Evolutionary conservation across 2,329 filamentous ascomycete genomes (phyloP), one percentile per base, ranked within the genome.

Genomic region (Reticulascus tulasneorum): DNA sequence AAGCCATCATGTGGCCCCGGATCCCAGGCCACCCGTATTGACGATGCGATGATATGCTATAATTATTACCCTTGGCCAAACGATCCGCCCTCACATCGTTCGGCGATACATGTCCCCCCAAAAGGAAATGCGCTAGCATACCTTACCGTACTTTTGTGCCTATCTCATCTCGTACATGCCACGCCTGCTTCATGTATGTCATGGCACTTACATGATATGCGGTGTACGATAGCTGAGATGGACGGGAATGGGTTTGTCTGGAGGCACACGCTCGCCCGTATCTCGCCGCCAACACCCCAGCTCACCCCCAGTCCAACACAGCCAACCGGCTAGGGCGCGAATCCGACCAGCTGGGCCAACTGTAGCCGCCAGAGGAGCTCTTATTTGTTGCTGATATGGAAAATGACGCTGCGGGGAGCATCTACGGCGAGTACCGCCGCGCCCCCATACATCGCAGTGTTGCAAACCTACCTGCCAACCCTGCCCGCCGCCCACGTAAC

Each of bases 151-250:
- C 29, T 26, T 27, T 21, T 11, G 22, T 7, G 11, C 15, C 23
- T 27, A 27, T 21, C 18, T 29, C 25, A 18, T 30, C n/a, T 21
- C 7, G 22, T 40, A 37, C 32, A 33, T 12, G 12, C 30, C 26
- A 32, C 23, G 20, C 17, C 28, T n/a, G 29, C 40, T 23, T 40
- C 37, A 42, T 42, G 40, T 42, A 29, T 25, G 40, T 40, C 40
- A 42, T 40, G 22, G 40, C 27, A 32, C 31, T 30, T 35, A 18
- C 31, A 29, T 34, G 29, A 21, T 29, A 29, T 25, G 22, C 25
- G 20, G 17, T 19, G 20, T 25, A 15, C 22, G 18, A 23, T 25
- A 12, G 19, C 38, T 42, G 36, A 35, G 39, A 42, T 22, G 36
- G 32, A 35, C 35, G 16, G 9, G 18, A 18, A 33, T 15, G 26